Percentiles rank a stretch among this genome's conserved stretches.
Conservation (phyloP, 2,329 filamentous ascomycete genomes). For the Didymellaceae sp. region DNA sequence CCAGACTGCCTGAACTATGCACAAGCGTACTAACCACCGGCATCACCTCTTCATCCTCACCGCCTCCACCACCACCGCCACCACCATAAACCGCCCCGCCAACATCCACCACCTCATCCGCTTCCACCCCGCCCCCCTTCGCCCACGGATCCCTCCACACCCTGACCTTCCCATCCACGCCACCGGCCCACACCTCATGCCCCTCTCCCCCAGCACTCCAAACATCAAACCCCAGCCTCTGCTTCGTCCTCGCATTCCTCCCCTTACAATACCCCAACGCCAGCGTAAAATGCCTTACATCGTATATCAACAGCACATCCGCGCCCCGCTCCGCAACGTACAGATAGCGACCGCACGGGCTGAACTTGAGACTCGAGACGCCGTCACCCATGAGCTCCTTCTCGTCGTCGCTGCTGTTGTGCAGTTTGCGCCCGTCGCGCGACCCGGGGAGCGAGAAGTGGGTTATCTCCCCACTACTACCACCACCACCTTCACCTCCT, state of each 20-base stretch:
- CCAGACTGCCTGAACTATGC: conserved; percentile 30
- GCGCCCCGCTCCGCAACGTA: conserved; percentile 65
- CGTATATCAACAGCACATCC: conserved; percentile 63
- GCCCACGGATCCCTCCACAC: conserved; percentile 45
- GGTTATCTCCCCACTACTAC: conserved; percentile 58
- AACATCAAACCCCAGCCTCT: conserved; percentile 64
- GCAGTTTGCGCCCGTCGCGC: conserved; percentile 12
- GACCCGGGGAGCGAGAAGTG: conserved; percentile 55
- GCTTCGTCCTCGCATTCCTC: conserved; percentile 56
- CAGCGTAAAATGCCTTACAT: conserved; percentile 62
- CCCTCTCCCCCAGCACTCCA: conserved; percentile 39
- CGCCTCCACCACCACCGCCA: too few species aligned
- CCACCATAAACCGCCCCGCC: conserved; percentile 17
- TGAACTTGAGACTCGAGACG: conserved; percentile 64
- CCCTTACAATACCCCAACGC: conserved; percentile 58
- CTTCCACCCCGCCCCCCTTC: conserved; percentile 41
- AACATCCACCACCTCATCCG: conserved; percentile 43
- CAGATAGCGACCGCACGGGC: conserved; percentile 63
- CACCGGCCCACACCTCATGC: conserved; percentile 66
- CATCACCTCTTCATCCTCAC: background rate
- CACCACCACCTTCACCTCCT: too few species aligned
- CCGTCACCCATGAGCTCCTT: conserved; percentile 57
- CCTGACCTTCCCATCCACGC: conserved; percentile 61
- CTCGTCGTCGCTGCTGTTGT: background rate
- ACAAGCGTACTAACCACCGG: conserved; percentile 36